Conservation (phyloP, 2,329 filamentous ascomycete species). For the Tympanopsis confertula region DNA sequence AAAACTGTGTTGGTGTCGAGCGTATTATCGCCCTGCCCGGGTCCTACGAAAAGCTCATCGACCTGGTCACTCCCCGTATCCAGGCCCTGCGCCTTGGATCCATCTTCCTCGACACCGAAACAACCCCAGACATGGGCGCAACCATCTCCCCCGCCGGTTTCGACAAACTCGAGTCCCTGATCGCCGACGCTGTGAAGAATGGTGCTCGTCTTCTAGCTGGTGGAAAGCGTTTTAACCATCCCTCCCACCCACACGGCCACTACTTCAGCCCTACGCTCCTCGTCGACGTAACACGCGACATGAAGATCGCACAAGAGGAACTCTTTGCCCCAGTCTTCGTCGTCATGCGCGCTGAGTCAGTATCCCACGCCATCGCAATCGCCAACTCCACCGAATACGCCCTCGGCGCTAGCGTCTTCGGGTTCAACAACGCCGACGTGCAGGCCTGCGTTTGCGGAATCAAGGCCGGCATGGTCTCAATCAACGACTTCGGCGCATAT, state of each 20-base stretch:
- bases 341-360: conserved; percentile 62
- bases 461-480: conserved; percentile 76
- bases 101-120: conserved; percentile 23
- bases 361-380: conserved; percentile 57
- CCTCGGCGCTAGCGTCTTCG: conserved; percentile 82
- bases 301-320: conserved; percentile 82
- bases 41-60: conserved; percentile 65
- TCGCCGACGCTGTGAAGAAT: conserved; percentile 63
- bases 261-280: conserved; percentile 90
- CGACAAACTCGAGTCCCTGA: conserved; percentile 61
- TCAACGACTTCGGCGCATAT: conserved; percentile 90
- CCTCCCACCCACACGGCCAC: conserved; percentile 64
- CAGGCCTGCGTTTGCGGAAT: conserved; percentile 54
- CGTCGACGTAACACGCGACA: conserved; percentile 73
- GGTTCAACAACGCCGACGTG: conserved; percentile 50
- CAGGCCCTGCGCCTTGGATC: conserved; percentile 65
- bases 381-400: conserved; percentile 79
- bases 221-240: conserved; percentile 62
- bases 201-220: conserved; percentile 76
- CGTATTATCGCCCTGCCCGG: conserved; percentile 70
- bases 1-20: conserved; percentile 97
- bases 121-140: conserved; percentile 61
- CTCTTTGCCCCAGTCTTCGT: conserved; percentile 88
- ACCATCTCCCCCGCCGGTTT: conserved; percentile 77
- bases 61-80: conserved; percentile 63